Evolutionary conservation across 306 rosid genomes (phyloP), one percentile per base, ranked within the genome.

Genomic region (cucumber (Cucumis sativus)): DNA sequence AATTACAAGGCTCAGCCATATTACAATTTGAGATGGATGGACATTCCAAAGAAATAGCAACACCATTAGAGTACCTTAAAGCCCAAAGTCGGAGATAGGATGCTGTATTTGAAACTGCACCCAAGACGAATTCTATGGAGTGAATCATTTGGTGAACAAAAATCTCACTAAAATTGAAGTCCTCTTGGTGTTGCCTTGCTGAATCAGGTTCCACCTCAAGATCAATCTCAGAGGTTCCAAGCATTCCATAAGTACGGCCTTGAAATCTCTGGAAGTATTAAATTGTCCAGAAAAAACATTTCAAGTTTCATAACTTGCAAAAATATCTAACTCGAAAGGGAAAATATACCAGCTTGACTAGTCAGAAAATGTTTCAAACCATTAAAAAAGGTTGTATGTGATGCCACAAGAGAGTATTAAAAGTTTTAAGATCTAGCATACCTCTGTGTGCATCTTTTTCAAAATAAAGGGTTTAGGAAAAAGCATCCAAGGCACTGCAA

Each of bases 11-110:
- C 56, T 52, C 60, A 59, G 39, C 13, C 15, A 58, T 68, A 60
- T 54, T n/a, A 40, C 81, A 43, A 78, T 63, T 55, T 47, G 9
- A 64, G 80, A 70, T 16, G 10, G 81, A 49, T 16, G 55, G 77
- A 62, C 43, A 25, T 72, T 72, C 39, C 61, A 2, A 75, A 30
- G 80, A 84, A 77, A 52, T 78, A 35, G 52, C 35, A 5, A 75
- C 17, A 28, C 16, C 70, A 47, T 43, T 18, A 20, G 57, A 78
- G 86, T 81, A 92, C 99, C 99, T 96, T 71, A 96, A 88, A 82
- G 99, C 99, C 99, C 99, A 96, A 60, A 96, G 97, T 79, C 99
- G 99, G 78, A 96, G 99, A 88, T 96, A 96, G 17, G 99, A 96
- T 33, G 99, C 99, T 0, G 99, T 96, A 85, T 96, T 96, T 40